Evolutionary conservation across 108 stramenopile species (phyloP).

Genomic region (Cyclotella sp.): DNA sequence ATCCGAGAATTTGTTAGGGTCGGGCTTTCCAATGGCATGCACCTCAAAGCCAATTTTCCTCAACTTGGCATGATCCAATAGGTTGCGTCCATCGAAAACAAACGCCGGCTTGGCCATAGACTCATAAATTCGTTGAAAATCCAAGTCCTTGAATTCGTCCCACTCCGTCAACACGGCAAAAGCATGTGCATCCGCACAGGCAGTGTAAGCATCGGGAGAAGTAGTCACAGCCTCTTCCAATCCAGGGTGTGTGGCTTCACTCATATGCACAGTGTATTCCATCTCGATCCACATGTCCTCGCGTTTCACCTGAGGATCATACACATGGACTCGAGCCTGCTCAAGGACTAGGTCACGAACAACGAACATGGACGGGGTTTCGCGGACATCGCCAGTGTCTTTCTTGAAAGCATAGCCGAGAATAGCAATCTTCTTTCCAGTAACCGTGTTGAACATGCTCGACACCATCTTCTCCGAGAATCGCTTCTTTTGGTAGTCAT

Average conservation of each 20-base stretch:
- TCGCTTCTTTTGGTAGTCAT: conserved; percentile 99
- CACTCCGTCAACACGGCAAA: conserved; percentile 98
- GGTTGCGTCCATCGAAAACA: conserved; percentile 97
- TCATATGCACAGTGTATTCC: conserved; percentile 96
- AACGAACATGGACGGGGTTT: conserved; percentile 98
- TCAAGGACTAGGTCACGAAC: conserved; percentile 95
- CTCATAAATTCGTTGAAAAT: conserved; percentile 91
- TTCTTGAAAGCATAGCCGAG: conserved; percentile 99
- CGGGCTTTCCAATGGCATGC: conserved; percentile 94
- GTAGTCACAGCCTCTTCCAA: conserved; percentile 86
- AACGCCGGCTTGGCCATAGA: conserved; percentile 99
- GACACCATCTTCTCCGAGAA: conserved; percentile 96
- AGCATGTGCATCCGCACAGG: conserved; percentile 96
- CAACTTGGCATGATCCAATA: conserved; percentile 89
- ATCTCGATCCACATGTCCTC: conserved; percentile 98
- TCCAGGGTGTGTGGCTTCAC: conserved; percentile 77
- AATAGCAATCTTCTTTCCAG: conserved; percentile 98
- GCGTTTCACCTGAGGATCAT: conserved; percentile 97
- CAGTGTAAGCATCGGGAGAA: conserved; percentile 85
- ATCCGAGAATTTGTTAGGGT: conserved; percentile 81
- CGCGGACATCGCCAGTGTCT: conserved; percentile 99
- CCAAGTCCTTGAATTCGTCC: conserved; percentile 98
- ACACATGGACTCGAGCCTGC: conserved; percentile 92
- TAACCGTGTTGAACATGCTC: conserved; percentile 99
- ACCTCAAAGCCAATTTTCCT: conserved; percentile 99